These are phyloP conservation scores for Tricholoma sp. DNA, from an alignment of 768 basidiomycete genomes.

Conservation along the genomic window DNA sequence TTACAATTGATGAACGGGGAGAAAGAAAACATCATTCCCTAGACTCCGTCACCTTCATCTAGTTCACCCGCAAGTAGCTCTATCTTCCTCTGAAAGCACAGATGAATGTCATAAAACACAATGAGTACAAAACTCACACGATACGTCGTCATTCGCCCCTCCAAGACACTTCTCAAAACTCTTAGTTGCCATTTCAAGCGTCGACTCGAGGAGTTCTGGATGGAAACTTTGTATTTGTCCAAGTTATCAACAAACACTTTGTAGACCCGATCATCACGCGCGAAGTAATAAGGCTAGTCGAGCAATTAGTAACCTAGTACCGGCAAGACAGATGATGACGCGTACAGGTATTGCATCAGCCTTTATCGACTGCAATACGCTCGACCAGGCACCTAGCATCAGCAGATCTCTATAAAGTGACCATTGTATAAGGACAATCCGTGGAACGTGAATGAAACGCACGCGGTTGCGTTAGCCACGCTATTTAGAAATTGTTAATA, in stretches of 20 bases:
- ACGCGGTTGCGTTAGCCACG: slow-evolving; percentile 82
- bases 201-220: slow-evolving; percentile 44
- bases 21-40: slow-evolving; percentile 13
- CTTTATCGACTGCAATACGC: slow-evolving; percentile 51
- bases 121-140: slow-evolving; percentile 39
- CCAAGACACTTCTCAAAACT: slow-evolving; percentile 56
- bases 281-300: slow-evolving; percentile 86
- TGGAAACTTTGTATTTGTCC: slow-evolving; percentile 37
- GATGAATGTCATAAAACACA: background rate
- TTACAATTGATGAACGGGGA: background rate
- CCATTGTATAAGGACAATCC: background rate
- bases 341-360: slow-evolving; percentile 72
- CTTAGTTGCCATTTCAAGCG: slow-evolving; percentile 70
- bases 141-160: slow-evolving; percentile 61
- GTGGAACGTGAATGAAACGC: slow-evolving; percentile 5
- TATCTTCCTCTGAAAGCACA: slow-evolving; percentile 48
- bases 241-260: slow-evolving; percentile 56
- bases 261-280: slow-evolving; percentile 85
- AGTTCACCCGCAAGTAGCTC: slow-evolving; percentile 57
- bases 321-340: background rate
- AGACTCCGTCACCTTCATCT: slow-evolving; percentile 58
- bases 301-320: background rate
- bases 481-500: slow-evolving; percentile 29
- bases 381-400: slow-evolving; percentile 77
- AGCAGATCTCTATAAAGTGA: slow-evolving; percentile 52